Base-by-base conservation (phyloP, 2,329 filamentous ascomycete species). In the Balansia obtecta region DNA sequence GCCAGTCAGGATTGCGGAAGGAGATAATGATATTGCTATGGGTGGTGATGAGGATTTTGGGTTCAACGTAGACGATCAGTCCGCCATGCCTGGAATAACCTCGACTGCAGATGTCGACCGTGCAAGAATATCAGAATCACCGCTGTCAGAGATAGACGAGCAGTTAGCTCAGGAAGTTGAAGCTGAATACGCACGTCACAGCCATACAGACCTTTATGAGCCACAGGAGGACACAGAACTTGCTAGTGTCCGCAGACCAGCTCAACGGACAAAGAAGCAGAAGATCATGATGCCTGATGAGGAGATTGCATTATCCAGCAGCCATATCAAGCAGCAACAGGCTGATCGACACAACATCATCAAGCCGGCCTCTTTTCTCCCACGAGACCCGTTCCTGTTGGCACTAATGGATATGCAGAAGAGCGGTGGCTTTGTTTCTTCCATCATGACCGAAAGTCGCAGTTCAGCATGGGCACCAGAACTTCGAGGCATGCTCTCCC, bases 361-460 rank as follows among this genome's bases (percentile, higher is more conserved):
- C 51, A 90, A 86, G 67, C 79, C 85, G 1, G 82, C 86, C 7
- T 82, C 83, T 0, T 95, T 94, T 67, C 73, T 98, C 43, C 88
- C 91, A 1, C 82, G 87, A 39, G 89, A 98, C 58, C 88, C 90
- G 1, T 82, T 91, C 49, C 75, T 97, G 13, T 76, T 97, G 32
- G 87, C 88, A 34, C 72, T 98, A 20, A 85, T 95, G 73, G 88
- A 90, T 59, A 85, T 96, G 77, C 93, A 96, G 66, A 89, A 86
- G 69, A 88, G 79, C 49, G 91, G 93, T 49, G 87, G 83, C 39
- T 97, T 98, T 60, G 87, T 96, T 16, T 86, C 85, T 4, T 90
- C 81, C 59, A 83, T 95, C 55, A 83, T 96, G 69, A 83, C 86
- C 48, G 88, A 90, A 54, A 86, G 83, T 38, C 82, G 86, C 55